Conservation (phyloP, 2,329 filamentous ascomycete genomes). For the Colletotrichum tropicale region DNA sequence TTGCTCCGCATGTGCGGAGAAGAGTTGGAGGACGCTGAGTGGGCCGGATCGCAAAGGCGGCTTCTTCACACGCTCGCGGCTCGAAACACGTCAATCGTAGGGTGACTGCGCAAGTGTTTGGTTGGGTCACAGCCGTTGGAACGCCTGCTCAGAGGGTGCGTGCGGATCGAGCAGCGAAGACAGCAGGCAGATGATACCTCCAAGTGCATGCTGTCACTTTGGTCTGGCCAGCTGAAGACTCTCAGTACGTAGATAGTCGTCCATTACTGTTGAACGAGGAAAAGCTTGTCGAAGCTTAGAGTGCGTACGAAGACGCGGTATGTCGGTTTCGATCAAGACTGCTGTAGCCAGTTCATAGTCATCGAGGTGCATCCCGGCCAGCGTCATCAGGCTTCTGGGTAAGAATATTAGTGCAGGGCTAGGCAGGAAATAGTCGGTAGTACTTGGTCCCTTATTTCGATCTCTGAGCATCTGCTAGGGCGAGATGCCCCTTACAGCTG, state of each 20-base stretch:
- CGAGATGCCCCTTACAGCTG: slow-evolving; percentile 10
- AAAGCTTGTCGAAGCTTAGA: neutral
- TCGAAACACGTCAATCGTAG: neutral
- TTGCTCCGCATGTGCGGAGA: slow-evolving; percentile 19
- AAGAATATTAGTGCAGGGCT: neutral
- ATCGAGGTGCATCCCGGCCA: neutral
- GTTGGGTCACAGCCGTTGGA: neutral
- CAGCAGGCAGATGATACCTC: neutral
- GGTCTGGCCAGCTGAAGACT: neutral
- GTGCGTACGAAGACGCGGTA: neutral
- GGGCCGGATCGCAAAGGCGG: slow-evolving; percentile 7
- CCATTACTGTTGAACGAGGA: neutral
- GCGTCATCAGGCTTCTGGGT: neutral
- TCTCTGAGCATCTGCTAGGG: slow-evolving; percentile 22
- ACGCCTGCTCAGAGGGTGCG: neutral
- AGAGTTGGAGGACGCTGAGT: slow-evolving; percentile 1
- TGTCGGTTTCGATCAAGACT: neutral
- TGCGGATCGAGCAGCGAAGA: neutral
- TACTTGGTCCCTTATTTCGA: slow-evolving; percentile 26
- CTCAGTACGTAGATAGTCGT: neutral
- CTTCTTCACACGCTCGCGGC: slow-evolving; percentile 3
- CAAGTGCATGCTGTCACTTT: neutral
- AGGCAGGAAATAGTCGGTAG: neutral
- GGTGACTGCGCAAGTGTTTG: neutral
- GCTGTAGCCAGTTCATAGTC: neutral